Conservation (phyloP, 1,284 basidiomycete genomes). For the Microstroma glucosiphilum region DNA sequence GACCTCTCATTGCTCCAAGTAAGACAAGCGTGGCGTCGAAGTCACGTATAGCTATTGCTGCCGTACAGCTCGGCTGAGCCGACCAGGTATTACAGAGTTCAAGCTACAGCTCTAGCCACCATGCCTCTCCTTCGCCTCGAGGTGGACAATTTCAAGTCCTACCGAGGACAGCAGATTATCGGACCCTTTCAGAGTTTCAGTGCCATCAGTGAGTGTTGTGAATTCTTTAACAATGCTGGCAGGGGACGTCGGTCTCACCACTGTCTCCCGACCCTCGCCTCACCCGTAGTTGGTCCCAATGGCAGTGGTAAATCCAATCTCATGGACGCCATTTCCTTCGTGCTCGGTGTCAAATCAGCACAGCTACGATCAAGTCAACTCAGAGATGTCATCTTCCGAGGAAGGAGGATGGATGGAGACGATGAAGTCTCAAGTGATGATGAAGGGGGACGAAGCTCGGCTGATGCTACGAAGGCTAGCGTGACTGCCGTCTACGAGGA, state of each 20-base stretch:
- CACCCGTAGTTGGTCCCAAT: conserved; percentile 68
- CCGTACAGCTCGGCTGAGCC: too few relatives aligned
- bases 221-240: conserved; percentile 8
- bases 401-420: conserved; percentile 61
- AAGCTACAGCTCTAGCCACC: conserved; percentile 1
- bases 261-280: neutral
- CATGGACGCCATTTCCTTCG: conserved; percentile 99
- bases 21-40: too few relatives aligned
- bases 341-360: conserved; percentile 87
- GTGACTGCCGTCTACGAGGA: conserved; percentile 87
- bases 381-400: conserved; percentile 90
- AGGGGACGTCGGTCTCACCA: neutral
- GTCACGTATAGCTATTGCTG: too few relatives aligned
- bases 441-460: conserved; percentile 51
- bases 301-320: conserved; percentile 98
- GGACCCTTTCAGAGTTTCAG: conserved; percentile 90
- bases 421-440: conserved; percentile 24
- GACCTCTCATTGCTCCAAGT: too few relatives aligned
- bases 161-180: conserved; percentile 77
- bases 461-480: conserved; percentile 81
- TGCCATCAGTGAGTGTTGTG: conserved; percentile 63
- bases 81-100: too few relatives aligned
- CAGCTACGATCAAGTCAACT: conserved; percentile 88
- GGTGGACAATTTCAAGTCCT: conserved; percentile 53
- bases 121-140: conserved; percentile 49